Base-by-base conservation (phyloP, 345 rosid genomes). In the Brassica juncea region DNA sequence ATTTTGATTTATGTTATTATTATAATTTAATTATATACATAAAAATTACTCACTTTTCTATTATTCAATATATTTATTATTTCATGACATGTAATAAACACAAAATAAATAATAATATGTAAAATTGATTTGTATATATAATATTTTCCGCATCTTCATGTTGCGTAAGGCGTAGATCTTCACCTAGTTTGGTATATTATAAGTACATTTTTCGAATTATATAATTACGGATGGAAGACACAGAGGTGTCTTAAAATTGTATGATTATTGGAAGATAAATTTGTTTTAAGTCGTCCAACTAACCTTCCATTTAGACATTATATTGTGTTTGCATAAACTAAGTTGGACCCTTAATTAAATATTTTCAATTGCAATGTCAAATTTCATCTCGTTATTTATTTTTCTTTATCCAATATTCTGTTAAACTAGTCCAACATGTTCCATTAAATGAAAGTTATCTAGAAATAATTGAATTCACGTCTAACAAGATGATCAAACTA, bases 241-340 rank as follows among this genome's bases (percentile, higher is more conserved):
- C 49, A 49, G 73, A 60, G 69, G 73, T 79, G 77, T 73, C 77
- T 31, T 66, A 57, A 71, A 28, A 37, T 34, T 34, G 31, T 28
- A 59, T 79, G 82, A 79, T 79, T 67, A 73, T 63, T 66, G 68
- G 19, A 72, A 14, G 74, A 73, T 79, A 79, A 79, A 67, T 68
- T 66, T 73, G 74, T 79, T 79, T 79, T 47, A 68, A 47, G 70
- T 65, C 78, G 78, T 60, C n/a, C 73, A 73, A 60, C 64, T 72
- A 66, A 35, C 62, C 69, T 12, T 72, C 55, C 77, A 66, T 31
- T 31, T 59, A 67, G 68, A 66, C 77, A 72, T 27, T 7, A 42
- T 42, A 6, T 64, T 19, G 28, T 71, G 35, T 65, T 71, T 64
- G 23, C 37, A 32, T 70, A 2, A 32, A 49, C 32, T 63, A 23